phyloP scores from a whole-genome alignment of 768 basidiomycete genomes.

The Trametes villosa region DNA sequence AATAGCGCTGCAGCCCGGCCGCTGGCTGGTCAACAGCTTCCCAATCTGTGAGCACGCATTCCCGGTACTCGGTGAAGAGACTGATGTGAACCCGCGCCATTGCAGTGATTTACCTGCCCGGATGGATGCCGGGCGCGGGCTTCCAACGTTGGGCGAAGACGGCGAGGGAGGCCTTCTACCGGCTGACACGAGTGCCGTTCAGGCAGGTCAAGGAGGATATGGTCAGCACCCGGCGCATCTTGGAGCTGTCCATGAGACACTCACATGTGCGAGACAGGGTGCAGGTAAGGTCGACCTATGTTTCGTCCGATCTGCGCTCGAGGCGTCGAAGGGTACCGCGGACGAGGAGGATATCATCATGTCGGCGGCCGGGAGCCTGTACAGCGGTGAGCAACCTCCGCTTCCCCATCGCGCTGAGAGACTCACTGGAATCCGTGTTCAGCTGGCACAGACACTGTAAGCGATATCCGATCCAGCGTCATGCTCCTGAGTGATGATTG shows the following conservation, averaged over 20 bases:
- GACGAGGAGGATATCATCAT: constrained; percentile 15
- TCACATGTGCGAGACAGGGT: not conserved
- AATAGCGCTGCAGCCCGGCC: constrained; percentile 41
- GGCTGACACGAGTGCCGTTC: constrained; percentile 14
- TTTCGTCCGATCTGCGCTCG: not conserved
- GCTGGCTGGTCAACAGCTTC: constrained; percentile 46
- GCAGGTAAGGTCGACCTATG: not conserved
- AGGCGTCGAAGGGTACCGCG: not conserved
- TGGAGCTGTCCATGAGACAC: not conserved
- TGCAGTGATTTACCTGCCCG: constrained; percentile 18
- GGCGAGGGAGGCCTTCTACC: constrained; percentile 5
- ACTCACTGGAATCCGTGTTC: not conserved
- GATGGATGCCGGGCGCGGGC: constrained; percentile 30
- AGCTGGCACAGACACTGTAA: constrained; percentile 20
- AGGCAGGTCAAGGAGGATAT: constrained; percentile 13
- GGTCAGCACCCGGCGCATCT: not conserved
- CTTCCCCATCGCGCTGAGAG: not conserved
- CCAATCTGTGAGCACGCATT: constrained; percentile 16
- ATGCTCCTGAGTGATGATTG: not conserved
- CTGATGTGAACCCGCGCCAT: not conserved
- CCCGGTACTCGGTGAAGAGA: no score
- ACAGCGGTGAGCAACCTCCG: constrained; percentile 7
- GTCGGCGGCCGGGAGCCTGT: constrained; percentile 15
- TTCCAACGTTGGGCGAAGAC: constrained; percentile 23
- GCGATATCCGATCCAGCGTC: not conserved